phyloP scores from a whole-genome alignment of 768 basidiomycete genomes.

The Termitomyces sp. region DNA sequence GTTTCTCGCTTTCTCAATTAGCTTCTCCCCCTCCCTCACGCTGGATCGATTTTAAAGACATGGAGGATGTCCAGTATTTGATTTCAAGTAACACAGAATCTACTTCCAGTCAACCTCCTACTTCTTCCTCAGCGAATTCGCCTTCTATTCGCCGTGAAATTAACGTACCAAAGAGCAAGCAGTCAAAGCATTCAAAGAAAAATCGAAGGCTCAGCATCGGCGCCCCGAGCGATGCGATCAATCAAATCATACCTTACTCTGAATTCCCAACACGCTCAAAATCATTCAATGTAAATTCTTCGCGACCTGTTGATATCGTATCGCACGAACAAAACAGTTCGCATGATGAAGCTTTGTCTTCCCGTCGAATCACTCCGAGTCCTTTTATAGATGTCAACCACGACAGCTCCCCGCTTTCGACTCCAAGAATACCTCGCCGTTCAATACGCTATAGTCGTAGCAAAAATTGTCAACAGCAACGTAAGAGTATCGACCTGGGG shows the following conservation, averaged over 20 bases:
- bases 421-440: neutral
- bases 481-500: constrained; percentile 9
- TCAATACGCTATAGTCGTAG: neutral
- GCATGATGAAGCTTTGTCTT: constrained; percentile 2
- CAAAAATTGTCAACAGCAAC: neutral
- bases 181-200: neutral
- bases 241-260: neutral
- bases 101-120: neutral
- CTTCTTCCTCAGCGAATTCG: neutral
- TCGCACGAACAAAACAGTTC: neutral
- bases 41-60: constrained; percentile 8
- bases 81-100: constrained; percentile 1
- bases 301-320: neutral
- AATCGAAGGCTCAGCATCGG: neutral
- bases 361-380: neutral
- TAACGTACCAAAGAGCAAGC: neutral
- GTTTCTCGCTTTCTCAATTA: constrained; percentile 1
- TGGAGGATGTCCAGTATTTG: constrained; percentile 8
- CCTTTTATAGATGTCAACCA: constrained; percentile 3
- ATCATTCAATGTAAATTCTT: constrained; percentile 1
- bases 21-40: neutral
- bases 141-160: neutral
- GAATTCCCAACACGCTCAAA: constrained; percentile 3
- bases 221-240: neutral
- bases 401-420: neutral